A percentile compares a stretch with the other conserved stretches of the same genome.
Conservation (phyloP, 148 eudicot species). For the Vaccinium darrowii region DNA sequence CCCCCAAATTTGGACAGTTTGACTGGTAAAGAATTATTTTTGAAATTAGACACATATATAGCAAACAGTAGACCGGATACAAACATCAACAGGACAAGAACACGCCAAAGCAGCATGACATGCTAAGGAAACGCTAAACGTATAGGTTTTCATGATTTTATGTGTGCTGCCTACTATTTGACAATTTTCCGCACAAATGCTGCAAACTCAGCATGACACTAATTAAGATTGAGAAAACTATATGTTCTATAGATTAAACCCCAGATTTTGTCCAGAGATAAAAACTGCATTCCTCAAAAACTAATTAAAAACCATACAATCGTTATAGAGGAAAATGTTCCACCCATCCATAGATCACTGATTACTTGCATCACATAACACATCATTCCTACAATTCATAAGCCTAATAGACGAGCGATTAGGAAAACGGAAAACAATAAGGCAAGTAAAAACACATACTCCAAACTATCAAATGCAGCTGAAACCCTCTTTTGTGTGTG, state of each 20-base stretch:
- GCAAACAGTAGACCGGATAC: not conserved
- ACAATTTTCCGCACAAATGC: not conserved
- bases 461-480: constrained; percentile 37
- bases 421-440: constrained; percentile 10
- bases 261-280: not conserved
- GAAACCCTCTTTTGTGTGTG: constrained; percentile 21
- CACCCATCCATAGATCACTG: too few species aligned
- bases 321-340: too few species aligned
- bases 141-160: not conserved
- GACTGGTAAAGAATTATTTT: not conserved
- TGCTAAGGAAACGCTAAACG: not conserved
- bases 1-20: not conserved
- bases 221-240: not conserved
- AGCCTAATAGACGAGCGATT: constrained; percentile 26
- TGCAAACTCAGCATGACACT: not conserved
- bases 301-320: not conserved
- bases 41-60: not conserved
- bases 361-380: not conserved
- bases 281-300: not conserved
- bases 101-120: not conserved
- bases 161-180: not conserved
- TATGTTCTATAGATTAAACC: not conserved
- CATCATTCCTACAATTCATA: not conserved
- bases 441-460: too few species aligned
- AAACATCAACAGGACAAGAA: too few species aligned